These are phyloP conservation scores for Chlamydomonas sphaeroides DNA, from an alignment of 139 green algal genomes.

Conservation along the genomic window DNA sequence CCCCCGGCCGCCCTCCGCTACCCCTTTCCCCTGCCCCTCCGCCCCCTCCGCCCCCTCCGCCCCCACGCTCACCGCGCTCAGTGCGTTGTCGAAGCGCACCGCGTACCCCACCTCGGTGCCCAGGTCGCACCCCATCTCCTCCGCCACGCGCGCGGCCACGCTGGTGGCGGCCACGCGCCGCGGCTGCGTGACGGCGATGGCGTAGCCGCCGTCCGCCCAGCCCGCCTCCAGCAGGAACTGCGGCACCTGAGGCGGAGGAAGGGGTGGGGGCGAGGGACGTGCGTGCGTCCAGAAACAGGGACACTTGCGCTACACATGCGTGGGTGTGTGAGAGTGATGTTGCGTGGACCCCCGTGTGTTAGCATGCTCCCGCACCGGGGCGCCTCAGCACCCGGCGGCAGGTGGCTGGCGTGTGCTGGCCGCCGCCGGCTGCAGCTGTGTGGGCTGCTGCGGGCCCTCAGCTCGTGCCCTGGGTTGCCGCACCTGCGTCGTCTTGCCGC, in stretches of 20 bases:
- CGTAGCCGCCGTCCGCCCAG: slow-evolving; percentile 57
- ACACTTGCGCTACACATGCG: neutral
- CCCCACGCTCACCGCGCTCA: slow-evolving; percentile 51
- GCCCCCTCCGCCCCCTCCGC: neutral
- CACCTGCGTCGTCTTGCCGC: slow-evolving; percentile 86
- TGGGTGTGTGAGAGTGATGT: no score
- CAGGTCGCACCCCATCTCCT: slow-evolving; percentile 76
- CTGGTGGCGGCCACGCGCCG: slow-evolving; percentile 85
- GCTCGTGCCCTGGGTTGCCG: no score
- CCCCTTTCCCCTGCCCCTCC: neutral
- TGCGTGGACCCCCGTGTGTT: no score
- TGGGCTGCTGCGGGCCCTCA: no score
- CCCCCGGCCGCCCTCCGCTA: no score
- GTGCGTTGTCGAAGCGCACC: slow-evolving; percentile 82
- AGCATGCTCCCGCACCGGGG: no score
- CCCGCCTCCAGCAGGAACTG: slow-evolving; percentile 75
- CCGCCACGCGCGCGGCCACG: slow-evolving; percentile 82
- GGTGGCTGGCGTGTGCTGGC: no score
- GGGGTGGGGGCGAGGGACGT: neutral
- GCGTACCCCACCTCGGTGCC: slow-evolving; percentile 82
- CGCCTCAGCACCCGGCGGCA: no score
- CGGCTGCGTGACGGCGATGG: slow-evolving; percentile 72
- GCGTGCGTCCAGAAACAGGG: neutral
- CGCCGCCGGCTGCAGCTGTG: no score
- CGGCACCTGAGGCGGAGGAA: slow-evolving; percentile 66